Percentiles rank a stretch among this genome's conserved stretches.
Conservation (phyloP, 352 stramenopile genomes). For the Globisporangium paddicum region DNA sequence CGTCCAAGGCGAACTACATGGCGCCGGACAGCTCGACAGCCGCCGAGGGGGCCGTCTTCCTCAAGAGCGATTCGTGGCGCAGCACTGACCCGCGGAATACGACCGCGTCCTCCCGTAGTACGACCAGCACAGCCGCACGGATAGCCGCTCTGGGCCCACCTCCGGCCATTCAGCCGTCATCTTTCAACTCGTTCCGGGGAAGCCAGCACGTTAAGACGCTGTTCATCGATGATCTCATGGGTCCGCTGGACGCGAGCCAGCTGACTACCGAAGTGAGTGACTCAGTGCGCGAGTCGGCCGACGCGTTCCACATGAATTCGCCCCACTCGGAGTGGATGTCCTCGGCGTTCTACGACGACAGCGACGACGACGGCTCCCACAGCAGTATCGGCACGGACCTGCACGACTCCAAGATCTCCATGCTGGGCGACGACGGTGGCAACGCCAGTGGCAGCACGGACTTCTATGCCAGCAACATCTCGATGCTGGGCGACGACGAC, state of each 20-base stretch:
- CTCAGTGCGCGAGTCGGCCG: conserved; percentile 2
- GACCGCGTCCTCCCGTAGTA: background rate
- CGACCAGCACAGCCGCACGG: background rate
- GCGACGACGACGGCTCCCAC: background rate
- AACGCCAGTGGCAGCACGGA: conserved; percentile 13
- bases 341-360: background rate
- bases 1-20: background rate
- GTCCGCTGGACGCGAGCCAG: conserved; percentile 8
- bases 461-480: conserved; percentile 10
- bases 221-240: conserved; percentile 4
- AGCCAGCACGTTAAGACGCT: conserved; percentile 11
- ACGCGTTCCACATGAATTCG: background rate
- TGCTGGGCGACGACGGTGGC: conserved; percentile 3
- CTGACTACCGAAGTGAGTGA: background rate
- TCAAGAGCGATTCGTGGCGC: conserved; percentile 16
- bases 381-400: background rate
- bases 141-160: background rate
- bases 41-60: background rate
- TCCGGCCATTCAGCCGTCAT: background rate
- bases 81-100: too few relatives aligned
- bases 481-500: conserved; percentile 7
- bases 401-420: background rate
- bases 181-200: conserved; percentile 10
- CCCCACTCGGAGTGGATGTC: conserved; percentile 7
- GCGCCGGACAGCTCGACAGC: background rate